These are phyloP conservation scores for Neurospora sp. DNA, from an alignment of 495 filamentous ascomycete genomes.

Conservation along the genomic window DNA sequence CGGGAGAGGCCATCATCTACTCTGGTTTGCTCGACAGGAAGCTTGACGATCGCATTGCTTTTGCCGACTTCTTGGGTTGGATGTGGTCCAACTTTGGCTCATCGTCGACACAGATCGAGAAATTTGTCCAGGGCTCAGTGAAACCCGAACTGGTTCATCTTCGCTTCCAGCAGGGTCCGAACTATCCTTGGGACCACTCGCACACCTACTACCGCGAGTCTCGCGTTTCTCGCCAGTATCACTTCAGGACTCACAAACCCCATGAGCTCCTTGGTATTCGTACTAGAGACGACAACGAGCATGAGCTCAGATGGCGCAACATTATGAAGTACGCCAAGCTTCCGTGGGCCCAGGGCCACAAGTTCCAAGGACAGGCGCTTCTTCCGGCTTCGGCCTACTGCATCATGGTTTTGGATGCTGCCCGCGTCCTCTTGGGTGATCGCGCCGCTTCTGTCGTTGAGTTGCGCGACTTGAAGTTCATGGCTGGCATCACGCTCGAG, in stretches of 20 bases:
- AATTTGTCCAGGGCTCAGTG: constrained; percentile 27
- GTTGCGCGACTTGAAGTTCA: constrained; percentile 30
- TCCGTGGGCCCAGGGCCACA: constrained; percentile 30
- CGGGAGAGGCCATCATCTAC: constrained; percentile 25
- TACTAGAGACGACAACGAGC: constrained; percentile 30
- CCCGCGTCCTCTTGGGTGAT: constrained; percentile 14
- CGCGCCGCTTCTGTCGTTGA: constrained; percentile 29
- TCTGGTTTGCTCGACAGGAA: constrained; percentile 28
- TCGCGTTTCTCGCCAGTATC: constrained; percentile 34
- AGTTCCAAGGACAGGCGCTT: constrained; percentile 34
- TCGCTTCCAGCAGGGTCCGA: constrained; percentile 23
- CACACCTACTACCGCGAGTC: constrained; percentile 36
- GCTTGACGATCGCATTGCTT: constrained; percentile 25
- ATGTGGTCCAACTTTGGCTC: constrained; percentile 36
- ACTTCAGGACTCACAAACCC: constrained; percentile 26
- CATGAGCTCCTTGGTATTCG: constrained; percentile 41
- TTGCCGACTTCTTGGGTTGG: constrained; percentile 38
- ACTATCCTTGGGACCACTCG: constrained; percentile 43
- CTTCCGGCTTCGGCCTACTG: constrained; percentile 36
- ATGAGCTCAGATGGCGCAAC: constrained; percentile 36
- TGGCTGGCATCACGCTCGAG: constrained; percentile 40
- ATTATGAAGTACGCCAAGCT: constrained; percentile 34
- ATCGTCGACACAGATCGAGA: constrained; percentile 12
- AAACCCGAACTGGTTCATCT: constrained; percentile 13
- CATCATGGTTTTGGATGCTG: constrained; percentile 35